These are phyloP conservation scores for Naganishia vishniacii DNA, from an alignment of 768 basidiomycete species.

Conservation along the genomic window DNA sequence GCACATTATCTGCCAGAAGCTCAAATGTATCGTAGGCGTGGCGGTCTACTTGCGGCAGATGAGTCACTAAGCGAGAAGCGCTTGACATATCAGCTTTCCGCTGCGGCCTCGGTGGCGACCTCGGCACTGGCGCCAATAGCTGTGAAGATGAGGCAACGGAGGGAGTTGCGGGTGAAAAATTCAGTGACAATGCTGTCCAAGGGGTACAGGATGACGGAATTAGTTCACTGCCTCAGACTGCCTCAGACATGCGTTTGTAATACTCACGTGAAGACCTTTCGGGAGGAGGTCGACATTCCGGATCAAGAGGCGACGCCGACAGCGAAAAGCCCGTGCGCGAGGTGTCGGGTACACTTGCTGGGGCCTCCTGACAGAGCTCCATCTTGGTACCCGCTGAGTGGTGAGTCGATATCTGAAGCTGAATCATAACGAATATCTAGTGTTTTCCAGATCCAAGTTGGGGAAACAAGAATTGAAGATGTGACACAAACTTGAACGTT, in stretches of 20 bases:
- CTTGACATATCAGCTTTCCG: neutral
- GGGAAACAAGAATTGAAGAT: too few relatives aligned
- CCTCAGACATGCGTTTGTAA: too few relatives aligned
- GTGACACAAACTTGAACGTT: too few relatives aligned
- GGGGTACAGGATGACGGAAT: too few relatives aligned
- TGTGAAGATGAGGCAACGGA: neutral
- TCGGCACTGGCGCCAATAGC: neutral
- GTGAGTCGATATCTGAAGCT: neutral
- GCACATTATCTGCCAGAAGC: conserved; percentile 70
- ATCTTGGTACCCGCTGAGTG: neutral
- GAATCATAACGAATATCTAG: neutral
- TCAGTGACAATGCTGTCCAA: neutral
- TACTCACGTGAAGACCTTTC: neutral
- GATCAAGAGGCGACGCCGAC: neutral
- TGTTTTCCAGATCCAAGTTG: too few relatives aligned
- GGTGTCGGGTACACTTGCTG: neutral
- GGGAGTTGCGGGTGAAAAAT: neutral
- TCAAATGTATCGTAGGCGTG: conserved; percentile 67
- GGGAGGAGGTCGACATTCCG: neutral
- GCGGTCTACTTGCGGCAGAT: conserved; percentile 71
- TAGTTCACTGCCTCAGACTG: neutral
- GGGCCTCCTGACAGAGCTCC: neutral
- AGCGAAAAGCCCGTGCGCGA: neutral
- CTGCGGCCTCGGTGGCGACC: neutral
- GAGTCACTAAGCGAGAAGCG: conserved; percentile 58